Percentiles rank a stretch among this genome's conserved stretches.
phyloP scores from a whole-genome alignment of 1,284 basidiomycete species.

The Stereum hirsutum region DNA sequence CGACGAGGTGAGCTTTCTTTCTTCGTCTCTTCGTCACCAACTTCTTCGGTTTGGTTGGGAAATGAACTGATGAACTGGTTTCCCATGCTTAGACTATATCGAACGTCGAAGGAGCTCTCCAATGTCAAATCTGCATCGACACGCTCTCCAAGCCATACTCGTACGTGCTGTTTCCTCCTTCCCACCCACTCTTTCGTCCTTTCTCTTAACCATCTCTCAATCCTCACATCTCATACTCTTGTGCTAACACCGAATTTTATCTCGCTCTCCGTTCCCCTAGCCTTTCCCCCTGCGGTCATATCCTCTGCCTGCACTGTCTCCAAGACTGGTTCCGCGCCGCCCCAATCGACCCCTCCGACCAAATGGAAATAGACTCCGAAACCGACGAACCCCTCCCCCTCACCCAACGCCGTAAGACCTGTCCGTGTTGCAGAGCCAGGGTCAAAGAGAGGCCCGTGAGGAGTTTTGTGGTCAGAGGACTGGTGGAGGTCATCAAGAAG shows the following conservation, averaged over 20 bases:
- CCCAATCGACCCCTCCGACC: slow-evolving; percentile 42
- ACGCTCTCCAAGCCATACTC: slow-evolving; percentile 50
- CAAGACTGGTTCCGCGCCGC: slow-evolving; percentile 70
- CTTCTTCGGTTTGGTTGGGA: neutral
- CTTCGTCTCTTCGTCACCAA: too few relatives aligned
- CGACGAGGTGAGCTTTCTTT: slow-evolving; percentile 48
- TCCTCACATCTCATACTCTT: neutral
- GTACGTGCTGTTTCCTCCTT: too few relatives aligned
- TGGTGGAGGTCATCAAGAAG: slow-evolving; percentile 39
- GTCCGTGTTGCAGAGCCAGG: slow-evolving; percentile 56
- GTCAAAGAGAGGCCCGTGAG: slow-evolving; percentile 54
- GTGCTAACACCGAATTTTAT: neutral
- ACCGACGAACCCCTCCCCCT: slow-evolving; percentile 41
- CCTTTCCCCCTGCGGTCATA: slow-evolving; percentile 65
- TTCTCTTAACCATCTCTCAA: too few relatives aligned
- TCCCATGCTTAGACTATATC: slow-evolving; percentile 33
- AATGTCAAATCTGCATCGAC: slow-evolving; percentile 73
- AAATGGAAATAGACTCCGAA: slow-evolving; percentile 43
- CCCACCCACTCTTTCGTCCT: too few relatives aligned
- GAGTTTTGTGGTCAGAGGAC: slow-evolving; percentile 55
- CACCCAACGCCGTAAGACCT: slow-evolving; percentile 52
- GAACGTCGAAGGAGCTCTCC: slow-evolving; percentile 45
- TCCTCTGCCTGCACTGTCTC: slow-evolving; percentile 56
- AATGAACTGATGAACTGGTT: slow-evolving; percentile 3
- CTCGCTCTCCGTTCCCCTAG: slow-evolving; percentile 25